A percentile compares a stretch with the other conserved stretches of the same genome.
Evolutionary conservation across 1,284 basidiomycete genomes (phyloP).

Genomic region (Hymenochaete sp.): DNA sequence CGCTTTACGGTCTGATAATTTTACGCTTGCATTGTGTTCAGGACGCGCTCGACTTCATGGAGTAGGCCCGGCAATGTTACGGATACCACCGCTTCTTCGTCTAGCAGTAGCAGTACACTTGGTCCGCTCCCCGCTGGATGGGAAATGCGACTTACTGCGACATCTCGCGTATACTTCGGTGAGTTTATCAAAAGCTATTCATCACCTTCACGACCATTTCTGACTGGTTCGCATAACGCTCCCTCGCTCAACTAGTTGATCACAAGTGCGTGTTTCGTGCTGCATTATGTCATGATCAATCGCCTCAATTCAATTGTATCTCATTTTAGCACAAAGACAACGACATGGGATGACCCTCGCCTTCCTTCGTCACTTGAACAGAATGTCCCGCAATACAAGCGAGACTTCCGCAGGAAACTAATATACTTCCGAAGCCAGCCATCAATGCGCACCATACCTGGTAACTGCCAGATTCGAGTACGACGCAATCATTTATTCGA

Average conservation of each 20-base stretch:
- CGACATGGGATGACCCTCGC: constrained; percentile 96
- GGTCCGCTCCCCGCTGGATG: constrained; percentile 90
- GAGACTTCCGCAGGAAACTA: constrained; percentile 91
- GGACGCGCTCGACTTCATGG: constrained; percentile 93
- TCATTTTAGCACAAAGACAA: constrained; percentile 94
- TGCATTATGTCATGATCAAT: neutral
- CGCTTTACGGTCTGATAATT: neutral
- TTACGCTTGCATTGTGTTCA: constrained; percentile 1
- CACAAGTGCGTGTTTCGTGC: constrained; percentile 2
- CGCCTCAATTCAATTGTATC: constrained; percentile 25
- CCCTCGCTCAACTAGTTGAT: constrained; percentile 1
- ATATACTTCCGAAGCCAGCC: constrained; percentile 97
- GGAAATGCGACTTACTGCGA: constrained; percentile 95
- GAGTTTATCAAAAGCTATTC: neutral
- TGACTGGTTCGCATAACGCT: neutral
- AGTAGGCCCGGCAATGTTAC: constrained; percentile 73
- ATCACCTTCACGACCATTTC: too few relatives aligned
- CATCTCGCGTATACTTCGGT: constrained; percentile 88
- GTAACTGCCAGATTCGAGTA: constrained; percentile 93
- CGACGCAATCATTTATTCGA: constrained; percentile 92
- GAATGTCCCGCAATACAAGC: constrained; percentile 95
- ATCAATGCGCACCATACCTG: constrained; percentile 79
- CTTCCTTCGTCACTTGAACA: constrained; percentile 48
- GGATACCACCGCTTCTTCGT: constrained; percentile 60
- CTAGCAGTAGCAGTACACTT: constrained; percentile 30